Evolutionary conservation across 164 flowering plant genomes (phyloP), one percentile per base, ranked within the genome.

Genomic region (Chimonanthus praecox): DNA sequence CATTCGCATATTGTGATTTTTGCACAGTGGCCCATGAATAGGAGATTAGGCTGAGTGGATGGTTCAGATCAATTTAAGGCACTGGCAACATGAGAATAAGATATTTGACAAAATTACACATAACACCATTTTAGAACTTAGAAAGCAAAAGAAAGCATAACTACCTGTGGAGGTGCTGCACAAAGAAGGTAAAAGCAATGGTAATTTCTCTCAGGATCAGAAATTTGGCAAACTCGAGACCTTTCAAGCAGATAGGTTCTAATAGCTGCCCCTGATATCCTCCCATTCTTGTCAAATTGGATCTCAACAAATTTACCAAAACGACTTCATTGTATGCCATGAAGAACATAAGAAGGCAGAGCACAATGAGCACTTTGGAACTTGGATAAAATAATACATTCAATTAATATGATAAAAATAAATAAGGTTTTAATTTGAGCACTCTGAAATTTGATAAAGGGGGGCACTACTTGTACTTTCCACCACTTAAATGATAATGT

Each of bases 181-280:
- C 97, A 92, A 62, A 92, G 90, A 79, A 85, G 88, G 79, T 90
- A 92, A 77, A 92, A 90, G 72, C 94, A 90, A 76, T 92, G 96
- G 78, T 88, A 92, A 83, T 92, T 92, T 48, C 98, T 88, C 79
- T 92, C 98, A 72, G 88, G 89, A 73, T 91, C 90, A 63, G 98
- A 92, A 71, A 92, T 76, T 87, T 92, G 96, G 84, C 98, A 92
- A 77, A 92, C 98, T 70, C 98, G 96, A 76, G 98, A 92, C 82
- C 92, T 84, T 75, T 92, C 98, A 16, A 92, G 85, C 77, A 92
- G 92, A 77, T 92, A 92, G 18, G 94, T 92, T 81, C 93, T 83
- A 60, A 92, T 86, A 67, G 94, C 94, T 69, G 97, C 96, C 66
- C 97, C 97, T 49, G 97, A 92, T 83, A 92, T 92, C 82, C 86